A percentile compares a stretch with the other conserved stretches of the same genome.
Evolutionary conservation across 306 rosid genomes (phyloP).

Genomic region (Rosa rugosa): DNA sequence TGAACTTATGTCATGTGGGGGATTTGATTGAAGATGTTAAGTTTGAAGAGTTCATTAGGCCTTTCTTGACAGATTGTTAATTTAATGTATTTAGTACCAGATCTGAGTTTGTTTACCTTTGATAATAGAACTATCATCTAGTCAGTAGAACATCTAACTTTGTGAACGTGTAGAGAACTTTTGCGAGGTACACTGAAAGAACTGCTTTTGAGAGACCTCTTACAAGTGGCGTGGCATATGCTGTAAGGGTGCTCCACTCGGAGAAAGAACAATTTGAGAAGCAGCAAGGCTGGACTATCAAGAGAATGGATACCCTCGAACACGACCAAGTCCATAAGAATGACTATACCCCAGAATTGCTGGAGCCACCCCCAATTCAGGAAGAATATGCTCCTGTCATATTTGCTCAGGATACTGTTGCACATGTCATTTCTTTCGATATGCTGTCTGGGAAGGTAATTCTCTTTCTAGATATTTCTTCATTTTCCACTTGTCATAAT

Average conservation of each 20-base stretch:
- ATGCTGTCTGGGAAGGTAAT: slow-evolving; percentile 83
- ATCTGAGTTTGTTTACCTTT: slow-evolving; percentile 19
- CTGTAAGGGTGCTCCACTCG: slow-evolving; percentile 93
- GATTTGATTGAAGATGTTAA: neutral
- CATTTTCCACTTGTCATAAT: neutral
- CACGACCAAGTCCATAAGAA: slow-evolving; percentile 77
- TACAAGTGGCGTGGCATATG: slow-evolving; percentile 98
- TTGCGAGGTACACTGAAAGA: slow-evolving; percentile 92
- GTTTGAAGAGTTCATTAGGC: slow-evolving; percentile 7
- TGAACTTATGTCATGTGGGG: neutral
- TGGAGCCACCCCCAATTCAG: slow-evolving; percentile 71
- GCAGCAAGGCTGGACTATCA: slow-evolving; percentile 97
- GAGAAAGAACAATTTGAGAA: slow-evolving; percentile 92
- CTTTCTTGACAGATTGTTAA: neutral
- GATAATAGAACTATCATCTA: slow-evolving; percentile 10
- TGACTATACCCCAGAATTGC: slow-evolving; percentile 63
- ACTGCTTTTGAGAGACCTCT: slow-evolving; percentile 99
- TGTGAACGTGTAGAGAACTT: slow-evolving; percentile 55
- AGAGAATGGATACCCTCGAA: slow-evolving; percentile 83
- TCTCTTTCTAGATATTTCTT: slow-evolving; percentile 19
- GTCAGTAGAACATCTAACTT: slow-evolving; percentile 40
- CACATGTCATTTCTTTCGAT: slow-evolving; percentile 85
- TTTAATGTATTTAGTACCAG: slow-evolving; percentile 21
- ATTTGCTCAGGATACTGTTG: slow-evolving; percentile 92
- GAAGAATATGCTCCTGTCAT: slow-evolving; percentile 99